These are phyloP conservation scores for Colletotrichum sp. DNA, from an alignment of 2,329 filamentous ascomycete genomes.

Conservation along the genomic window DNA sequence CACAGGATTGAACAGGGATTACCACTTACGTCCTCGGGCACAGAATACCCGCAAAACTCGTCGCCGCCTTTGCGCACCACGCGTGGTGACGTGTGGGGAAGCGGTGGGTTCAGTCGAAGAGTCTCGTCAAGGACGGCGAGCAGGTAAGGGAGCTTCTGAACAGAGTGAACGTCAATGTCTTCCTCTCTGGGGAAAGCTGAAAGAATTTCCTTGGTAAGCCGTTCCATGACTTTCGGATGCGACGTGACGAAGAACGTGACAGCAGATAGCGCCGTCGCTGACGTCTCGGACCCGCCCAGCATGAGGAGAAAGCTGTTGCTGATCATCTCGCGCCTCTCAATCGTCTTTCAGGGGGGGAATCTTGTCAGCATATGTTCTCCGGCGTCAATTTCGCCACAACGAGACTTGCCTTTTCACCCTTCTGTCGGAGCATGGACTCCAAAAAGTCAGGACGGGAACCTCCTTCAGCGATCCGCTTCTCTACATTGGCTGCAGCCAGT, in stretches of 20 bases:
- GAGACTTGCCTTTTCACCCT: background rate
- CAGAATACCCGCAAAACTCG: conserved; percentile 29
- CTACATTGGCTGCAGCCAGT: background rate
- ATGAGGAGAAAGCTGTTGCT: conserved; percentile 6
- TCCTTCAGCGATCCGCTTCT: background rate
- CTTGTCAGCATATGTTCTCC: background rate
- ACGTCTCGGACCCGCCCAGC: conserved; percentile 36
- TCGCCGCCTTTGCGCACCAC: conserved; percentile 34
- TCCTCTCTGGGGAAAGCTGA: conserved; percentile 32
- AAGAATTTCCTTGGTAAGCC: conserved; percentile 40
- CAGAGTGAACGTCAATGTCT: conserved; percentile 37
- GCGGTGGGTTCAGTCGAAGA: conserved; percentile 42
- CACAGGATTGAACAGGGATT: no score
- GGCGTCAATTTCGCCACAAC: background rate
- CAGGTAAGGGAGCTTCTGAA: conserved; percentile 38
- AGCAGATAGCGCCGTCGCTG: conserved; percentile 31
- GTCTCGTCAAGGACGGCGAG: conserved; percentile 44
- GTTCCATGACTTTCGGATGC: conserved; percentile 32
- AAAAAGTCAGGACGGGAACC: background rate
- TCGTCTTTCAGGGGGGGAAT: background rate
- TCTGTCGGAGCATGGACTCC: background rate
- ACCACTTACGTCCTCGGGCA: conserved; percentile 32
- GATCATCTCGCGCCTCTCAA: background rate
- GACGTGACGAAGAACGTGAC: conserved; percentile 28
- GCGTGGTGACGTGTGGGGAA: conserved; percentile 26